These are phyloP conservation scores for Backusella australiensis DNA, from an alignment of 192 early-diverging fungal genomes.

Conservation along the genomic window DNA sequence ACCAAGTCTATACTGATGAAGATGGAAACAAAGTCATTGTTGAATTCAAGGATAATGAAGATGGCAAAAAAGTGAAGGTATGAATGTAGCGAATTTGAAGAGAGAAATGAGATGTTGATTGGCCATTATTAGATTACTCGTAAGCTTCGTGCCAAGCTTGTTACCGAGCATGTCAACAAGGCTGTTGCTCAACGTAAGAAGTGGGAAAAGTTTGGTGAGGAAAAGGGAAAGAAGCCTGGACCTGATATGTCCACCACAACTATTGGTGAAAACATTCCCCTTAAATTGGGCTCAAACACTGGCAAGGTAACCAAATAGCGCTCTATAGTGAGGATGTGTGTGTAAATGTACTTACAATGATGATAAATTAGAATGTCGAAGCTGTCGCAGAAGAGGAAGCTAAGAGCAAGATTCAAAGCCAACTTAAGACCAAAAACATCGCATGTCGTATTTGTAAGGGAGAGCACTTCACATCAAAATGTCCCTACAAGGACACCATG, in stretches of 20 bases:
- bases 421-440: slow-evolving; percentile 78
- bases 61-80: slow-evolving; percentile 91
- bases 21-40: slow-evolving; percentile 83
- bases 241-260: slow-evolving; percentile 88
- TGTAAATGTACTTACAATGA: neutral
- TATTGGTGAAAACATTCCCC: slow-evolving; percentile 80
- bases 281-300: slow-evolving; percentile 75
- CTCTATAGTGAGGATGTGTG: neutral
- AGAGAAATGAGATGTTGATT: neutral
- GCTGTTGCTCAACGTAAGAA: slow-evolving; percentile 90
- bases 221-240: slow-evolving; percentile 70
- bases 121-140: slow-evolving; percentile 60
- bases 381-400: slow-evolving; percentile 62
- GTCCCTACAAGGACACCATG: slow-evolving; percentile 97
- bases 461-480: slow-evolving; percentile 94
- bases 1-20: slow-evolving; percentile 58
- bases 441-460: slow-evolving; percentile 95
- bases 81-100: neutral
- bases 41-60: slow-evolving; percentile 83
- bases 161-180: slow-evolving; percentile 81
- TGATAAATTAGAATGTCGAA: slow-evolving; percentile 18
- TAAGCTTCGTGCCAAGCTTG: slow-evolving; percentile 75
- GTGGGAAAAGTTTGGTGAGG: slow-evolving; percentile 92
- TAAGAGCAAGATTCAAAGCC: slow-evolving; percentile 50
- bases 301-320: slow-evolving; percentile 44